Conservation (phyloP, 441 rosid species). For the Populus hybrid region DNA sequence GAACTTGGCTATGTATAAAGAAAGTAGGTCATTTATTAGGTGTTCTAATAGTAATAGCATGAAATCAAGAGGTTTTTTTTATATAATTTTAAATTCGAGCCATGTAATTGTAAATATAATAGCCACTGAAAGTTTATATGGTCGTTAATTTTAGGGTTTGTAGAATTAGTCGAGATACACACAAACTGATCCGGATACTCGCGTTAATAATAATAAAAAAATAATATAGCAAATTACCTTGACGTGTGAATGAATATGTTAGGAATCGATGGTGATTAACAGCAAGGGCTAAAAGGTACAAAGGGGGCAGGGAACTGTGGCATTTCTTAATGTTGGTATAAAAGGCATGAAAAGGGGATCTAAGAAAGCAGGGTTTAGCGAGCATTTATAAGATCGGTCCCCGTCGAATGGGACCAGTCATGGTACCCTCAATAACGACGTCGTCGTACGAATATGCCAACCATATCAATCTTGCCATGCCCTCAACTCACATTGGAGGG, state of each 20-base stretch:
- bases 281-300: not conserved
- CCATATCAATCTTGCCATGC: not conserved
- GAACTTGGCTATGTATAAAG: no score
- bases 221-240: no score
- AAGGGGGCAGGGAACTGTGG: not conserved
- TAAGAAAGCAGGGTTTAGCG: not conserved
- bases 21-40: no score
- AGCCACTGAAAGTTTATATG: no score
- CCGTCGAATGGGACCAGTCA: not conserved
- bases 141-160: accelerated
- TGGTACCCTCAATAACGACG: not conserved
- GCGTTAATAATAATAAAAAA: no score
- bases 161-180: no score
- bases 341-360: not conserved
- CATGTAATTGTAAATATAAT: no score
- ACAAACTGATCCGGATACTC: no score
- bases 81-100: no score
- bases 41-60: no score
- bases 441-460: not conserved
- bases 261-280: not conserved
- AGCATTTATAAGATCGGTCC: not conserved
- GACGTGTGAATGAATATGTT: not conserved
- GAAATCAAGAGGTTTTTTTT: no score
- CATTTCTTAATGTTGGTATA: not conserved
- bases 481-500: not conserved